Evolutionary conservation across 1,284 basidiomycete genomes (phyloP).

Genomic region (Kwoniella shivajii): DNA sequence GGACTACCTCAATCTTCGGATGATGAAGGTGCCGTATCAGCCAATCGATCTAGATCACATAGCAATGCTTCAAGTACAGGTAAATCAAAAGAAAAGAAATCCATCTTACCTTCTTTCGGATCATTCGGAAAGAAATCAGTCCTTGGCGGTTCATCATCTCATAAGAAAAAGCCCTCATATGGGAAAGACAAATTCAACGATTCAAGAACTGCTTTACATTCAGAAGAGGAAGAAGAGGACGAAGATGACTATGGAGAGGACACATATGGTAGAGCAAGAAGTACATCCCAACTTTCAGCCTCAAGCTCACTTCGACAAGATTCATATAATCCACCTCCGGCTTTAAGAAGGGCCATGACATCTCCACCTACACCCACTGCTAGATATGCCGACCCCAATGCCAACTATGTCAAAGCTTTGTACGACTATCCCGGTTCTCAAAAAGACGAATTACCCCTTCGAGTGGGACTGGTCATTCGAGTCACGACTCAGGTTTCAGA

Average conservation of each 20-base stretch:
- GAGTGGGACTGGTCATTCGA: conserved; percentile 68
- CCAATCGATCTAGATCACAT: conserved; percentile 46
- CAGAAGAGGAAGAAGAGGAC: conserved; percentile 49
- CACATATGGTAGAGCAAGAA: conserved; percentile 15
- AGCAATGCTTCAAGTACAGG: conserved; percentile 41
- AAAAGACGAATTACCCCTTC: conserved; percentile 71
- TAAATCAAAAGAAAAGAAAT: conserved; percentile 34
- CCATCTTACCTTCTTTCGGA: conserved; percentile 46
- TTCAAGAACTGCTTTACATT: conserved; percentile 53
- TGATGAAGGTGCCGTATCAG: conserved; percentile 30
- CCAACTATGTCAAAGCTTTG: conserved; percentile 62
- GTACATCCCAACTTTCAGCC: conserved; percentile 21
- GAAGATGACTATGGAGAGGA: neutral
- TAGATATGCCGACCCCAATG: conserved; percentile 17
- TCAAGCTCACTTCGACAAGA: conserved; percentile 14
- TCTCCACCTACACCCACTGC: conserved; percentile 28
- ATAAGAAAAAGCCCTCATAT: conserved; percentile 29
- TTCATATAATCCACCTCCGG: conserved; percentile 19
- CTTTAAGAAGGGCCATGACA: conserved; percentile 37
- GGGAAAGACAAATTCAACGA: conserved; percentile 65
- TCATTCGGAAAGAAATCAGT: conserved; percentile 46
- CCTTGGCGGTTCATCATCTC: conserved; percentile 14
- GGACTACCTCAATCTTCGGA: conserved; percentile 30
- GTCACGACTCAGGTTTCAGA: conserved; percentile 75
- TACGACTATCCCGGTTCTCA: conserved; percentile 70